Base-by-base conservation (phyloP, 192 early-diverging fungal genomes). In the Podochytrium sp. region DNA sequence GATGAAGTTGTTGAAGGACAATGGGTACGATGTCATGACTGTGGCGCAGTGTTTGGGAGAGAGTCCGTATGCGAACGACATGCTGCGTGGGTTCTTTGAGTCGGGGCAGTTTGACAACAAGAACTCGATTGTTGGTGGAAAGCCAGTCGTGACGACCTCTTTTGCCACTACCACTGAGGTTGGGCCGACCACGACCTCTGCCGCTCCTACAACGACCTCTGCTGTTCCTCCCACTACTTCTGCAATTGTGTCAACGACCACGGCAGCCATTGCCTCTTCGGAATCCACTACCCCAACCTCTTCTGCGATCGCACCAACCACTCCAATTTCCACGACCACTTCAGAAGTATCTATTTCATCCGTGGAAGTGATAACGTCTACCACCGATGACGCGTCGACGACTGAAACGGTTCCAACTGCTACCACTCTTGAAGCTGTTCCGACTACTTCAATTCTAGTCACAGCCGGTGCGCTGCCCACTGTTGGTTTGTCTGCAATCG, bases 61-160 rank as follows among this genome's bases (percentile, higher is more conserved):
- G 5, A 12, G 18, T 56, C 53, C 53, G 12, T 56, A 56, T 25
- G 53, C 12, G 6, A 56, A 56, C 27, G 27, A 56, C 6, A 56
- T 56, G 5, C 53, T 56, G 6, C 12, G 25, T 18, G 53, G 53
- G 6, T 56, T 56, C 27, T 56, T 56, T 27, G 6, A 23, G 6
- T 12, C 60, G 10, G 60, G 60, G 6, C 60, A 62, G 60, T 62
- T 62, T 38, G 60, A 62, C 14, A 62, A 38, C 53, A 56, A 56
- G 27, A 7, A 27, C 5, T 23, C 53, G 27, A 7, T 47, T 20
- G 43, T 47, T 20, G 7, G 10, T 20, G 43, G 20, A 47, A 47
- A 47, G 10, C 43, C 43, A 47, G 43, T n/a, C n/a, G n/a, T n/a
- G n/a, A n/a, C n/a, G n/a, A n/a, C n/a, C n/a, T n/a, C n/a, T n/a